Evolutionary conservation across 192 early-diverging fungal genomes (phyloP), one percentile per base, ranked within the genome.

Genomic region (Geranomyces variabilis): DNA sequence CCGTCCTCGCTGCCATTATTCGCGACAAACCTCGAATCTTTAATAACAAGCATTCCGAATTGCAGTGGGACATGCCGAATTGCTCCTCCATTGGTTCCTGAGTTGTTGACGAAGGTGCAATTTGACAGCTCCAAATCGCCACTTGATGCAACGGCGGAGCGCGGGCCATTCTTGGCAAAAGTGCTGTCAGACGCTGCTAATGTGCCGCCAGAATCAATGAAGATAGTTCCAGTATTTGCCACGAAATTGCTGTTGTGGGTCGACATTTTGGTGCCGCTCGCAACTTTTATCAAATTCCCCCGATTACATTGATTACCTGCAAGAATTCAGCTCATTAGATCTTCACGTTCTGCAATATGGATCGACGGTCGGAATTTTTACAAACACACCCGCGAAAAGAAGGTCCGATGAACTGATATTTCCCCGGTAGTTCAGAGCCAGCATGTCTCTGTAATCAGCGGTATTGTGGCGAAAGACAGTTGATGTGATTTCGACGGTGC

Each of bases 71-170:
- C 28, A 21, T 61, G 59, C 21, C 17, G 5, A 30, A 70, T 61
- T 15, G 69, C 69, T 12, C 69, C 69, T 19, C 69, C 69, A 33
- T 61, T 22, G 1, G 58, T n/a, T 10, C n/a, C 28, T 10, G 55
- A 34, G 41, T 70, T 70, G 58, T 61, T 34, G 19, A 17, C 7
- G 31, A 70, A 70, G n/a, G 58, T 70, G 45, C 31, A 70, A 34
- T 62, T 43, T 8, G 26, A 33, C 6, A 70, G n/a, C 29, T 28
- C 14, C 17, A 60, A 7, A 33, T 4, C 28, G 58, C 58, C 58
- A 7, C 17, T 17, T 17, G 58, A 60, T 31, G 2, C 7, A 4
- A 60, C 6, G 3, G 28, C 28, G 5, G 58, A 19, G 7, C 6
- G 22, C 7, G 58, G 58, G 17, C 58, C 30, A 29, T 60, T 60